phyloP scores from a whole-genome alignment of 2,329 filamentous ascomycete genomes.

The Escovopsis sp. region DNA sequence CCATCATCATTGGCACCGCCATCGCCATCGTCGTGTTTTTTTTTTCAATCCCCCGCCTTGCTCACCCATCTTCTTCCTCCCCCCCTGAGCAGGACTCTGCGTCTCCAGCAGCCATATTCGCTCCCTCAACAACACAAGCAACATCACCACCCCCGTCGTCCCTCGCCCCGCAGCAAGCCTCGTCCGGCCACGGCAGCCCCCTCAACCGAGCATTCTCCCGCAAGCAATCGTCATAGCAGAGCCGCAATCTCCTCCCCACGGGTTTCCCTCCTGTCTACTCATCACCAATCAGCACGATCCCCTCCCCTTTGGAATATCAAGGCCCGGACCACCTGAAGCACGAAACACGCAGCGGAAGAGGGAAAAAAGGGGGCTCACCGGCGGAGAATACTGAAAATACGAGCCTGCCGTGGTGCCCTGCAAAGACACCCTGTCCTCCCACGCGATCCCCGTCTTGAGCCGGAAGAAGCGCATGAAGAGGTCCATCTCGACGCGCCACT shows the following conservation, averaged over 20 bases:
- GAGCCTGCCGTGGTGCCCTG: conserved; percentile 16
- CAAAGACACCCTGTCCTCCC: conserved; percentile 37
- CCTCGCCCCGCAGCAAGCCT: too few species aligned
- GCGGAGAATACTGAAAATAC: conserved; percentile 31
- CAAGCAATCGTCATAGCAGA: conserved; percentile 18
- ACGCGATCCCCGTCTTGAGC: conserved; percentile 40
- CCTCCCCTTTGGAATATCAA: too few species aligned
- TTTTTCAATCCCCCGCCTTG: too few species aligned
- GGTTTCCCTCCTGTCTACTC: conserved; percentile 23
- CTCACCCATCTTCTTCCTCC: too few species aligned
- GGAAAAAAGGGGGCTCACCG: conserved; percentile 19
- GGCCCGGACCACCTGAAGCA: background rate
- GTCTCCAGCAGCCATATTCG: background rate
- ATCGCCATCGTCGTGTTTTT: too few species aligned
- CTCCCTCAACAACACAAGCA: conserved; percentile 1
- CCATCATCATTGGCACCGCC: too few species aligned
- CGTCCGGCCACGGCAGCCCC: conserved; percentile 13
- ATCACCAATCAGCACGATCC: background rate
- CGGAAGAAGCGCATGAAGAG: conserved; percentile 44
- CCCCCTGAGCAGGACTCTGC: background rate
- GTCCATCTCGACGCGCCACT: conserved; percentile 29
- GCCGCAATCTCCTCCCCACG: conserved; percentile 20
- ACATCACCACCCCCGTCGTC: background rate
- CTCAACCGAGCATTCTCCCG: conserved; percentile 19
- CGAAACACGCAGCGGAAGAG: too few species aligned